phyloP scores from a whole-genome alignment of 2,329 filamentous ascomycete species.

The Mycosphaerelloides madeirae region DNA sequence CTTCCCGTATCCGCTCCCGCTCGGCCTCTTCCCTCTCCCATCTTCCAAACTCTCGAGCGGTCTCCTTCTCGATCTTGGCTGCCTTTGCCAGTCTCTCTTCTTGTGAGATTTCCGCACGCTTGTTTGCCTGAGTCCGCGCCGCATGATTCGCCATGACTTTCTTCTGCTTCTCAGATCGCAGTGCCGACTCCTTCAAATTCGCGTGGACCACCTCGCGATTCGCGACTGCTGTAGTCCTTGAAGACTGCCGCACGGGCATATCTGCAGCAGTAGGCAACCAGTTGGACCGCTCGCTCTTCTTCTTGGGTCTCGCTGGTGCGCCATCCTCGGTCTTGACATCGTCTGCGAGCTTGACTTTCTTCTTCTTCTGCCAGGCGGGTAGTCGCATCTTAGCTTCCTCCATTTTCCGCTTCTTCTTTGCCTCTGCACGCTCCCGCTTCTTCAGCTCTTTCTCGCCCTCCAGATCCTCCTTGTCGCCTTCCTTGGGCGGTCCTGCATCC shows the following conservation, averaged over 20 bases:
- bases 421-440: slow-evolving; percentile 66
- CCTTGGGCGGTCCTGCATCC: slow-evolving; percentile 49
- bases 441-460: slow-evolving; percentile 86
- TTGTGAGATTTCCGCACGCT: slow-evolving; percentile 80
- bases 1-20: slow-evolving; percentile 75
- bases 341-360: slow-evolving; percentile 50
- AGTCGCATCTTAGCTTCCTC: slow-evolving; percentile 66
- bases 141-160: slow-evolving; percentile 59
- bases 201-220: slow-evolving; percentile 56
- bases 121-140: slow-evolving; percentile 60
- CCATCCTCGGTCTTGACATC: slow-evolving; percentile 34
- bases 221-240: slow-evolving; percentile 58
- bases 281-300: slow-evolving; percentile 67
- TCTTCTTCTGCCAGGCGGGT: slow-evolving; percentile 60
- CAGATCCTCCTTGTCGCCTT: slow-evolving; percentile 58
- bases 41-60: slow-evolving; percentile 74
- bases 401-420: slow-evolving; percentile 74
- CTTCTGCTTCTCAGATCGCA: slow-evolving; percentile 64
- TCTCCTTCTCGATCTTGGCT: slow-evolving; percentile 69
- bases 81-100: slow-evolving; percentile 56
- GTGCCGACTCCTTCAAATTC: slow-evolving; percentile 69
- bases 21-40: slow-evolving; percentile 93
- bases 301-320: slow-evolving; percentile 43
- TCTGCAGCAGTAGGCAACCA: slow-evolving; percentile 63
- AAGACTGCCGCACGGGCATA: slow-evolving; percentile 58